Evolutionary conservation across 495 filamentous ascomycete genomes (phyloP).

Genomic region (Antarctomyces pellizariae): DNA sequence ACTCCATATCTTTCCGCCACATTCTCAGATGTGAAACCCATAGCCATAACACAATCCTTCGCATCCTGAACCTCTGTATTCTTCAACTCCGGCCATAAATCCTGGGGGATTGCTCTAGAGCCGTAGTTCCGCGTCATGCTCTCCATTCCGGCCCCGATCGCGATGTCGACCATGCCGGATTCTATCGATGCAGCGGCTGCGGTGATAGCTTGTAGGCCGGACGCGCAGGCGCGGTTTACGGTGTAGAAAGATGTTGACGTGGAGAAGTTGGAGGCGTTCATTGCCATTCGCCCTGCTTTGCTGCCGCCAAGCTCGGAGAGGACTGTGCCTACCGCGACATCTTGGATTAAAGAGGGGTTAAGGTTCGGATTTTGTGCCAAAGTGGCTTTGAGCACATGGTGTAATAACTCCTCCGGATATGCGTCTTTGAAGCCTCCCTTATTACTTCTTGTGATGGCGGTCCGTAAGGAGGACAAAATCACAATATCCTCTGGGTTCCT

Average conservation of each 20-base stretch:
- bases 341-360: conserved; percentile 45
- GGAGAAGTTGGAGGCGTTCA: conserved; percentile 63
- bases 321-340: conserved; percentile 69
- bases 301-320: conserved; percentile 75
- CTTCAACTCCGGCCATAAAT: conserved; percentile 52
- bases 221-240: conserved; percentile 69
- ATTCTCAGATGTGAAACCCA: conserved; percentile 86
- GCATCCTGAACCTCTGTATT: conserved; percentile 42
- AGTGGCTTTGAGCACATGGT: conserved; percentile 61
- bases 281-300: conserved; percentile 80
- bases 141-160: conserved; percentile 80
- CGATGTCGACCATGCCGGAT: conserved; percentile 46
- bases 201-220: conserved; percentile 51
- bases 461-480: conserved; percentile 72
- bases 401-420: conserved; percentile 74
- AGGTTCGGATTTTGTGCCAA: conserved; percentile 53
- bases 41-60: conserved; percentile 73
- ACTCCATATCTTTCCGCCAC: conserved; percentile 60
- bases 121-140: conserved; percentile 86
- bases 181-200: conserved; percentile 45
- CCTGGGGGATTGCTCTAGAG: conserved; percentile 53
- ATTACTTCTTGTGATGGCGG: conserved; percentile 58
- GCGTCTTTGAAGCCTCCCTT: conserved; percentile 72
- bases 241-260: conserved; percentile 54
- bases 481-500: conserved; percentile 67